phyloP scores from a whole-genome alignment of 192 early-diverging fungal genomes.

The Coemansia sp. region DNA sequence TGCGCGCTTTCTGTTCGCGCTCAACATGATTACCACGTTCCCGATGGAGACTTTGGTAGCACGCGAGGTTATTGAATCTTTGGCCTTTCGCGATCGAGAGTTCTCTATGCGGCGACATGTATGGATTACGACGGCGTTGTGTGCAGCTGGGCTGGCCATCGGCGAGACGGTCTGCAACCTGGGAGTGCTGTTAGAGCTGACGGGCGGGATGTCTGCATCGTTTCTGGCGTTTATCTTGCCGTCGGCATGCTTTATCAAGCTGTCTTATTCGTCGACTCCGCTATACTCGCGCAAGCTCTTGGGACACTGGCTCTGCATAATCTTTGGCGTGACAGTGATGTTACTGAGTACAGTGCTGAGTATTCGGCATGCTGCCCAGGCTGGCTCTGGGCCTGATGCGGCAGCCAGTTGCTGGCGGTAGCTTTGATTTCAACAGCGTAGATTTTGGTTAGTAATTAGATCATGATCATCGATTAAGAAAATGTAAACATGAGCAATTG shows the following conservation, averaged over 20 bases:
- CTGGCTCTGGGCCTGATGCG: not conserved
- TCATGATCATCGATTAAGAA: not conserved
- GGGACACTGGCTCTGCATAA: conserved; percentile 68
- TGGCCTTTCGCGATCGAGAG: conserved; percentile 52
- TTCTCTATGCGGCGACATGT: conserved; percentile 68
- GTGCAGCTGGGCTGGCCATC: conserved; percentile 63
- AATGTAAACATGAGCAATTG: conserved; percentile 16
- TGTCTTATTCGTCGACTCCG: conserved; percentile 59
- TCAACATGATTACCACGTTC: conserved; percentile 95
- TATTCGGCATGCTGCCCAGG: conserved; percentile 25
- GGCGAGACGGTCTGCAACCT: conserved; percentile 77
- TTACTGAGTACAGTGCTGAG: conserved; percentile 40
- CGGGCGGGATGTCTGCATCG: conserved; percentile 85
- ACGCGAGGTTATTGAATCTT: conserved; percentile 70
- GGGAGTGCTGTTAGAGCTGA: conserved; percentile 84
- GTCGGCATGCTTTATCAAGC: conserved; percentile 74
- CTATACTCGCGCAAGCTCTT: conserved; percentile 60
- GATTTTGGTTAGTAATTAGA: not conserved
- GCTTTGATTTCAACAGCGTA: not conserved
- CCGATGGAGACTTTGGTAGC: conserved; percentile 90
- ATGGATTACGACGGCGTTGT: conserved; percentile 67
- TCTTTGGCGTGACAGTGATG: conserved; percentile 63
- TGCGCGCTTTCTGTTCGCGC: conserved; percentile 81
- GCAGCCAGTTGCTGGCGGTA: conserved; percentile 31
- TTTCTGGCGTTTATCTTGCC: conserved; percentile 88